phyloP scores from a whole-genome alignment of 306 rosid species.

The Ammopiptanthus mongolicus region DNA sequence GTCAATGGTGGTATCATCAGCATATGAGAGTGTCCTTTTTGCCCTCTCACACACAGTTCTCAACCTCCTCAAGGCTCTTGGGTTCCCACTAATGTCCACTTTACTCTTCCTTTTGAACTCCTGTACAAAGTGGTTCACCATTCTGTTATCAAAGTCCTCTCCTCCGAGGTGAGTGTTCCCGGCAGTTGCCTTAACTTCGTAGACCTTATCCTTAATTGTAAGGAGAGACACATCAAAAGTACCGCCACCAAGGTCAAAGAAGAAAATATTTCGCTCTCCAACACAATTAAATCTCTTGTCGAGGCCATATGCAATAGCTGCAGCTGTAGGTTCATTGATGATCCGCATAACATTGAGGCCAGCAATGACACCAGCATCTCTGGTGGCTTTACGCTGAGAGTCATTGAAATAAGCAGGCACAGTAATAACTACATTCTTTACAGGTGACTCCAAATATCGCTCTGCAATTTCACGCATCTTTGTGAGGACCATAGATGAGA shows the following conservation, averaged over 20 bases:
- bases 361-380: slow-evolving; percentile 11
- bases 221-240: slow-evolving; percentile 19
- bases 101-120: slow-evolving; percentile 8
- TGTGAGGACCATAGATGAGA: slow-evolving; percentile 39
- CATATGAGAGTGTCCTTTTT: slow-evolving; percentile 38
- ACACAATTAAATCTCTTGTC: not conserved
- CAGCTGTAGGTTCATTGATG: slow-evolving; percentile 4
- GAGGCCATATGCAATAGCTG: slow-evolving; percentile 12
- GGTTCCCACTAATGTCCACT: slow-evolving; percentile 21
- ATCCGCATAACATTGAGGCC: slow-evolving; percentile 13
- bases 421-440: slow-evolving; percentile 40
- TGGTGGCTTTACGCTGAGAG: not conserved
- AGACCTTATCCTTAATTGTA: not conserved
- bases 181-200: not conserved
- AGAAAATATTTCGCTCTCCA: not conserved
- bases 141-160: not conserved
- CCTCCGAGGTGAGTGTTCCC: slow-evolving; percentile 10
- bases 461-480: slow-evolving; percentile 62
- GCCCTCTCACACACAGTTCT: slow-evolving; percentile 35
- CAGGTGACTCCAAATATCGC: slow-evolving; percentile 29
- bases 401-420: slow-evolving; percentile 43
- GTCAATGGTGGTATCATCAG: slow-evolving; percentile 38
- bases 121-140: not conserved
- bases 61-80: slow-evolving; percentile 22
- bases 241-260: slow-evolving; percentile 21